A percentile compares a stretch with the other conserved stretches of the same genome.
These are phyloP conservation scores for Hevea brasiliensis DNA, from an alignment of 345 rosid genomes.

Conservation along the genomic window DNA sequence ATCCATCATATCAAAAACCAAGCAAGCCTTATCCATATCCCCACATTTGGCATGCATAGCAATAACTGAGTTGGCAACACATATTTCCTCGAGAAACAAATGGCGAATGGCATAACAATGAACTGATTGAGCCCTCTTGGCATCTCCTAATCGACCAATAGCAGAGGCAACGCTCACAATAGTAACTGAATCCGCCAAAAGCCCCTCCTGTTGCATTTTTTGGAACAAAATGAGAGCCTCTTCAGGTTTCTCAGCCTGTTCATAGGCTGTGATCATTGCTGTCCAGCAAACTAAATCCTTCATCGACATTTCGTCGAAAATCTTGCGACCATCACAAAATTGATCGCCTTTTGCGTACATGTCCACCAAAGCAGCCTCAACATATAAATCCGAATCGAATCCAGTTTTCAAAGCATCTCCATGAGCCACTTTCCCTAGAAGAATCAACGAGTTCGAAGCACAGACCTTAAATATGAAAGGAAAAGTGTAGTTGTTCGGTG, in stretches of 20 bases:
- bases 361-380: slow-evolving; percentile 37
- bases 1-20: slow-evolving; percentile 46
- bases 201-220: slow-evolving; percentile 27
- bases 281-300: slow-evolving; percentile 56
- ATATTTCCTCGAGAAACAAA: slow-evolving; percentile 24
- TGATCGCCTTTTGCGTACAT: slow-evolving; percentile 44
- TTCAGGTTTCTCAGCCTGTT: slow-evolving; percentile 26
- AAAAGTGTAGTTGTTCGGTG: slow-evolving; percentile 43
- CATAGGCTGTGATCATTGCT: slow-evolving; percentile 42
- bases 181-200: slow-evolving; percentile 40
- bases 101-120: slow-evolving; percentile 38
- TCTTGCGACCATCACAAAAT: slow-evolving; percentile 32
- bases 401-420: slow-evolving; percentile 40
- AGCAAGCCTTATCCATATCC: slow-evolving; percentile 35
- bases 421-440: slow-evolving; percentile 39
- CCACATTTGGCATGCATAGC: slow-evolving; percentile 55
- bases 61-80: slow-evolving; percentile 46
- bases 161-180: slow-evolving; percentile 53
- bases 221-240: slow-evolving; percentile 24
- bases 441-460: slow-evolving; percentile 34
- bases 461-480: slow-evolving; percentile 47
- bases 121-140: slow-evolving; percentile 26
- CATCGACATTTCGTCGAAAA: slow-evolving; percentile 44
- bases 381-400: slow-evolving; percentile 32
- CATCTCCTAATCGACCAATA: slow-evolving; percentile 47